These are phyloP conservation scores for Noccaea bulbosa DNA, from an alignment of 345 rosid genomes.

Conservation along the genomic window DNA sequence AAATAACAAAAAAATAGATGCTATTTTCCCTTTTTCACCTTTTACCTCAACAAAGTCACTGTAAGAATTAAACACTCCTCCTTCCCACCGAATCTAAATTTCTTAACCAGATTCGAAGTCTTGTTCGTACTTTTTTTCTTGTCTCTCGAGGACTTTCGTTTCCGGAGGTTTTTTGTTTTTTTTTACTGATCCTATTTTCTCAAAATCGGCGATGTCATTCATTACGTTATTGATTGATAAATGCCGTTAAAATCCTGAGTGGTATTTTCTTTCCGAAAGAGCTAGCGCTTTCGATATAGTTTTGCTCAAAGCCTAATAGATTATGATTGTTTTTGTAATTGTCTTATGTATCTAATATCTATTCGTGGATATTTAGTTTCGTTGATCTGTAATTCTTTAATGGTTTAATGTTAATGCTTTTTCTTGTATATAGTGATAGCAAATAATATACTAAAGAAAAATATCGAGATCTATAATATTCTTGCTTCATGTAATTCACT, in stretches of 20 bases:
- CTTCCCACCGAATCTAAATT: slow-evolving; percentile 33
- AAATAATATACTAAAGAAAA: too few species aligned
- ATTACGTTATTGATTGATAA: slow-evolving; percentile 21
- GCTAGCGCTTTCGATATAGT: not conserved
- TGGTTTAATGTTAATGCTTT: not conserved
- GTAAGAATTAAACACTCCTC: slow-evolving; percentile 32
- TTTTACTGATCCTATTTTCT: slow-evolving; percentile 26
- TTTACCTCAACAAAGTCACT: slow-evolving; percentile 35
- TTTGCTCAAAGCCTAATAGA: not conserved
- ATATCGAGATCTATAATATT: too few species aligned
- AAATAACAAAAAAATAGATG: slow-evolving; percentile 34
- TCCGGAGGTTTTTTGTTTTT: not conserved
- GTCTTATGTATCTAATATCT: not conserved
- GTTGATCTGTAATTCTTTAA: not conserved
- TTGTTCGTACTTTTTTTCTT: slow-evolving; percentile 24
- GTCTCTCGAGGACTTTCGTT: slow-evolving; percentile 10
- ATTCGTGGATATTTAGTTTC: not conserved
- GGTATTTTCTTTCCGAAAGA: not conserved
- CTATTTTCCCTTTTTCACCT: slow-evolving; percentile 31
- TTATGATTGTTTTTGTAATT: not conserved
- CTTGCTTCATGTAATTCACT: too few species aligned
- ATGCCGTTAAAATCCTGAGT: slow-evolving; percentile 26
- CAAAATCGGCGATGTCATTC: slow-evolving; percentile 22
- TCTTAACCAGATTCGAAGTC: slow-evolving; percentile 44
- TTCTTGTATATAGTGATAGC: too few species aligned